Conservation (phyloP, 2,329 filamentous ascomycete genomes). For the Cladophialophora yegresii region DNA sequence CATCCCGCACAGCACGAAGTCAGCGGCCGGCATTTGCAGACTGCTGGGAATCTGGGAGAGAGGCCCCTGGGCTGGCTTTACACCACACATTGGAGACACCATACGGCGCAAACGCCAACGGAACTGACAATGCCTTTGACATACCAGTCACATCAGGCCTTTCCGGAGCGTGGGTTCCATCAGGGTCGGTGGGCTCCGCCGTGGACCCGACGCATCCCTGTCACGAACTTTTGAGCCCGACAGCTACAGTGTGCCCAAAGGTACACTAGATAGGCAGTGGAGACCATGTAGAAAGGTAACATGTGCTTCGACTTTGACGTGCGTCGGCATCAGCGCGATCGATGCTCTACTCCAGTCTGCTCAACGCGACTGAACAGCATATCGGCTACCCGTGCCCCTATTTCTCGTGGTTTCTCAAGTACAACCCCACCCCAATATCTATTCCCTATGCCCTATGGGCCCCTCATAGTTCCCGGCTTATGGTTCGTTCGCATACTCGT, state of each 20-base stretch:
- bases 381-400: neutral
- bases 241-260: no score
- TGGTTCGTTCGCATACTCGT: slow-evolving; percentile 4
- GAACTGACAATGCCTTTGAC: no score
- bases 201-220: no score
- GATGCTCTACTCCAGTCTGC: neutral
- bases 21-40: no score
- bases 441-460: neutral
- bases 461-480: slow-evolving; percentile 8
- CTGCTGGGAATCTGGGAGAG: no score
- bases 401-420: no score
- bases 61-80: no score
- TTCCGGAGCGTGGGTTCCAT: neutral
- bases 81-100: no score
- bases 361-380: neutral
- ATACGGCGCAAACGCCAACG: no score
- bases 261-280: neutral
- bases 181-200: neutral
- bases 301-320: neutral
- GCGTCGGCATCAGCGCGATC: neutral
- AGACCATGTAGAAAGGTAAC: neutral
- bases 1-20: no score
- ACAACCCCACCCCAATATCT: neutral
- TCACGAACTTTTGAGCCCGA: neutral
- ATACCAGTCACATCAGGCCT: neutral